Percentiles rank a stretch among this genome's conserved stretches.
Conservation (phyloP, 2,329 filamentous ascomycete genomes). For the Fusarium keratoplasticum region DNA sequence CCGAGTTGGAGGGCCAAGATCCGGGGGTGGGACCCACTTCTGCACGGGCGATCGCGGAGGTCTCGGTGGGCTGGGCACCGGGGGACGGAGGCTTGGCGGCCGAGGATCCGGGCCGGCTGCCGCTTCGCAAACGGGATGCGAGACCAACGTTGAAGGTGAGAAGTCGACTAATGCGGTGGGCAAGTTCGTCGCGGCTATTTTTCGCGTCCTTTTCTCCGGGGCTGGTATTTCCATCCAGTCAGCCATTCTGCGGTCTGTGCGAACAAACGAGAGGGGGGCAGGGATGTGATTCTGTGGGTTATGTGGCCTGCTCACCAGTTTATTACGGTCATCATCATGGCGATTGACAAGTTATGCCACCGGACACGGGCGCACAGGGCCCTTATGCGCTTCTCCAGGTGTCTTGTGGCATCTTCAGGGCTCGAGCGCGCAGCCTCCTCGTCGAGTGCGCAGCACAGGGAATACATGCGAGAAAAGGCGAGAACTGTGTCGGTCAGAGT, state of each 20-base stretch:
- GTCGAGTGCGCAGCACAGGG: constrained; percentile 44
- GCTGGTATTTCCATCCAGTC: constrained; percentile 29
- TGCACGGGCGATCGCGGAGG: constrained; percentile 27
- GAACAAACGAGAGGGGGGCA: neutral
- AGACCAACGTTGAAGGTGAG: constrained; percentile 51
- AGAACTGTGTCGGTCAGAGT: constrained; percentile 52
- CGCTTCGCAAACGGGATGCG: constrained; percentile 47
- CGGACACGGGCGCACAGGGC: constrained; percentile 49
- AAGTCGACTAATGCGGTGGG: constrained; percentile 49
- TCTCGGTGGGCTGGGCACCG: constrained; percentile 22
- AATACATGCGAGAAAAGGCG: constrained; percentile 50
- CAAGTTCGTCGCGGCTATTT: constrained; percentile 50
- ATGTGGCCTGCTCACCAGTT: constrained; percentile 48
- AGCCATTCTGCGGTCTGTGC: neutral
- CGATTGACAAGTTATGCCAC: constrained; percentile 54
- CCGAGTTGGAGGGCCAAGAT: constrained; percentile 42
- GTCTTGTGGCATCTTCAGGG: constrained; percentile 27
- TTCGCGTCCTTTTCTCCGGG: constrained; percentile 51
- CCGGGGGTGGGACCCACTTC: constrained; percentile 38
- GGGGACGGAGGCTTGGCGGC: constrained; percentile 28
- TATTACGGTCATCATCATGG: constrained; percentile 54
- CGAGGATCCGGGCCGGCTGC: constrained; percentile 36
- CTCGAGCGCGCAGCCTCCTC: constrained; percentile 32
- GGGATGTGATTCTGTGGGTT: neutral
- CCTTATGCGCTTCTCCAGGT: constrained; percentile 44